phyloP scores from a whole-genome alignment of 2,329 filamentous ascomycete species.

The Polytolypa hystricis region DNA sequence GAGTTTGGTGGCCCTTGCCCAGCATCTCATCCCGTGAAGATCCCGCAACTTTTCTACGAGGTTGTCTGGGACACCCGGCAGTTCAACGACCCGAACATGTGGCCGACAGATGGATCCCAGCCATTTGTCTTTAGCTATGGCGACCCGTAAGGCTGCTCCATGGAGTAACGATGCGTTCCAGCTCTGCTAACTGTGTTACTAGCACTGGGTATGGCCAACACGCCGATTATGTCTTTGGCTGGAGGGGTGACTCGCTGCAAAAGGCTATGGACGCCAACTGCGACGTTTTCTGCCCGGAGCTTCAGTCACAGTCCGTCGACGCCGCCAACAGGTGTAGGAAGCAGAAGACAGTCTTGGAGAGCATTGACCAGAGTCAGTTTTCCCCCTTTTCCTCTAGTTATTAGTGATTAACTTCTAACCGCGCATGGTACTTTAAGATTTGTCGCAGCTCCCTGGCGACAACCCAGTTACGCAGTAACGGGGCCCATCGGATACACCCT shows the following conservation, averaged over 20 bases:
- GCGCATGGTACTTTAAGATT: no score
- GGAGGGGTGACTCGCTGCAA: not conserved
- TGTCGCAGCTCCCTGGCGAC: no score
- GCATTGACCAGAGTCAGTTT: no score
- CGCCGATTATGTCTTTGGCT: not conserved
- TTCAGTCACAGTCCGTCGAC: no score
- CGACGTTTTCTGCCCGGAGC: no score
- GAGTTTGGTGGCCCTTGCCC: constrained; percentile 17
- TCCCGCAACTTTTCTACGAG: constrained; percentile 50
- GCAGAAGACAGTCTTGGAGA: no score
- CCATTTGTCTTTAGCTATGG: constrained; percentile 1
- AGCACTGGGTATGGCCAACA: not conserved
- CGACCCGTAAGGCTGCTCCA: not conserved
- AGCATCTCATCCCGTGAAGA: constrained; percentile 37
- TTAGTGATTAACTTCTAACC: no score
- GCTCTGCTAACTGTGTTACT: not conserved
- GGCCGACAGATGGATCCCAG: not conserved
- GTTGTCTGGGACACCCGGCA: constrained; percentile 35
- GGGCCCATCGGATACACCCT: no score
- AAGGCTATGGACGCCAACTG: not conserved
- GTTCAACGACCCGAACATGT: constrained; percentile 1
- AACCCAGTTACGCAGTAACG: no score
- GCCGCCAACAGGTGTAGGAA: no score
- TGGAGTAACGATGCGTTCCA: not conserved
- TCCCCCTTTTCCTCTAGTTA: no score